A percentile compares a stretch with the other conserved stretches of the same genome.
phyloP scores from a whole-genome alignment of 1,284 basidiomycete genomes.

The Rhodotorula glutinis region DNA sequence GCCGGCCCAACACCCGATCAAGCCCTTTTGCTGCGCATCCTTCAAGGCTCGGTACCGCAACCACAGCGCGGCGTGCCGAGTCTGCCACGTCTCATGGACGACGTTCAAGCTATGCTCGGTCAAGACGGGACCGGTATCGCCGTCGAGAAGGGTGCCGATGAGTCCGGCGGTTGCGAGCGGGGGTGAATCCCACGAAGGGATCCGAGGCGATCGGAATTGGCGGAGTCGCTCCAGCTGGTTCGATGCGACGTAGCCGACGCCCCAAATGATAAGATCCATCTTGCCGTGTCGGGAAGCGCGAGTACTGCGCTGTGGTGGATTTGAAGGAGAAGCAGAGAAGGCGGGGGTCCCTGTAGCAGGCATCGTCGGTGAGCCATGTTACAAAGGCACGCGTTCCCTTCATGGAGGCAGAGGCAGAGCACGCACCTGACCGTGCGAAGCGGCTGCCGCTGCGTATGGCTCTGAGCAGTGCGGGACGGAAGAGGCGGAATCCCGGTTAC shows the following conservation, averaged over 20 bases:
- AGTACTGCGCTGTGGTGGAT: neutral
- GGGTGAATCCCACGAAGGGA: neutral
- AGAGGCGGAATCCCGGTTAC: too few species aligned
- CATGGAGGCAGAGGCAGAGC: too few species aligned
- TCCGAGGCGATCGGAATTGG: slow-evolving; percentile 6
- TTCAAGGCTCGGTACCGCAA: slow-evolving; percentile 11
- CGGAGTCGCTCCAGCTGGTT: slow-evolving; percentile 5
- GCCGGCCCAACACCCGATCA: slow-evolving; percentile 24
- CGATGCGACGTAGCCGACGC: slow-evolving; percentile 1
- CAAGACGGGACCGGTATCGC: neutral
- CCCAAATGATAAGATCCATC: slow-evolving; percentile 16
- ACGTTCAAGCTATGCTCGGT: slow-evolving; percentile 10
- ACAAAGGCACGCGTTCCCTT: too few species aligned
- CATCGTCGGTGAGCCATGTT: too few species aligned
- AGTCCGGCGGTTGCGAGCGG: neutral
- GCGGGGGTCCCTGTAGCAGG: too few species aligned
- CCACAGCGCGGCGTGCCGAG: slow-evolving; percentile 9
- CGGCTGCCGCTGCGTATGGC: too few species aligned
- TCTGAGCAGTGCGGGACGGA: too few species aligned
- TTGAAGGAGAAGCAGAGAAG: neutral
- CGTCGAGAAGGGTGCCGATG: neutral
- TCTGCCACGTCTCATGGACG: slow-evolving; percentile 11
- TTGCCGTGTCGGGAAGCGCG: neutral
- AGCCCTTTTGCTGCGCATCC: slow-evolving; percentile 15
- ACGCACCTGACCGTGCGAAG: too few species aligned